Percentiles rank a stretch among this genome's conserved stretches.
Evolutionary conservation across 768 basidiomycete species (phyloP).

Genomic region (Termitomyces sp.): DNA sequence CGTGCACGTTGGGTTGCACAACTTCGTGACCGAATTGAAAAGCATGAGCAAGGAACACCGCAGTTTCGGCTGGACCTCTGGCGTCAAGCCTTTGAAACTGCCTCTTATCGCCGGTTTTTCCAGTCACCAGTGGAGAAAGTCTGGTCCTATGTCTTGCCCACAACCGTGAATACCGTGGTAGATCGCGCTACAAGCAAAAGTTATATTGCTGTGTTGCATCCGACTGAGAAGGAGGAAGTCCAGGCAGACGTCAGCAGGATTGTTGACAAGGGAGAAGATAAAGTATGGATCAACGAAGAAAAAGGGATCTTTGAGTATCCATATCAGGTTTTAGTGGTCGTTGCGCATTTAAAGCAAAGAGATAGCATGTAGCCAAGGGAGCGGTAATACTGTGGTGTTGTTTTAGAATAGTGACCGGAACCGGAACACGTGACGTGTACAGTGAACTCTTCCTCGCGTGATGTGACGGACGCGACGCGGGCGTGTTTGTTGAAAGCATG

Average conservation of each 20-base stretch:
- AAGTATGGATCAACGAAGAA: conserved; percentile 70
- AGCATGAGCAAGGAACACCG: conserved; percentile 67
- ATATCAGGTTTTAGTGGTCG: conserved; percentile 62
- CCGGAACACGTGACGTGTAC: too few species aligned
- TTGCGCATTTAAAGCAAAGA: conserved; percentile 27
- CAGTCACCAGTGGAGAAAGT: conserved; percentile 49
- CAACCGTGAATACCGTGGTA: conserved; percentile 51
- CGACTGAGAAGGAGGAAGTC: conserved; percentile 53
- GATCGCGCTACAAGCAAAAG: conserved; percentile 80
- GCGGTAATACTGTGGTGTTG: too few species aligned
- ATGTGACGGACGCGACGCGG: conserved; percentile 16
- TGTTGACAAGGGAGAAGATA: conserved; percentile 53
- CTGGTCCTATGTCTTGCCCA: conserved; percentile 48
- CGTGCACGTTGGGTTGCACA: conserved; percentile 69
- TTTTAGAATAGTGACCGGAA: too few species aligned
- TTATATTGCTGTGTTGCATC: conserved; percentile 65
- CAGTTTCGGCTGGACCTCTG: conserved; percentile 79
- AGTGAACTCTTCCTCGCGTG: neutral
- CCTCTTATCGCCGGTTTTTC: conserved; percentile 57
- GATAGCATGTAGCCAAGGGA: too few species aligned
- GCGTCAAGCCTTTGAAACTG: conserved; percentile 63
- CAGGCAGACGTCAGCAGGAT: conserved; percentile 47
- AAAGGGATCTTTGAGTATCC: conserved; percentile 77
- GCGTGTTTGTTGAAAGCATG: conserved; percentile 14
- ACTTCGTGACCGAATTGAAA: conserved; percentile 65